Conservation (phyloP, 768 basidiomycete genomes). For the Favolaschia claudopus region DNA sequence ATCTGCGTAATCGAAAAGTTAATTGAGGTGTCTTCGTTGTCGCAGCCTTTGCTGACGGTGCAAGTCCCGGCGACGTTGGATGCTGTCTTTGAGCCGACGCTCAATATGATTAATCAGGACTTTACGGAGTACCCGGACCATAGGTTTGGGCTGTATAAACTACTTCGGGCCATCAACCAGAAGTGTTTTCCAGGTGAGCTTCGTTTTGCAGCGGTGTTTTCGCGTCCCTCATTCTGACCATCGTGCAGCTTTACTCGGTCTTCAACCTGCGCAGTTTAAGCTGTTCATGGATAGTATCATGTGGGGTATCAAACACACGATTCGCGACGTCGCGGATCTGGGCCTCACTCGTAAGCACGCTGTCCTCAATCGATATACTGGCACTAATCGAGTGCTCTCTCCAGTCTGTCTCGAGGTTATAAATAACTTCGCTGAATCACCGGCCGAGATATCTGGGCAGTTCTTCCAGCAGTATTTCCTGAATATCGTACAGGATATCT, state of each 20-base stretch:
- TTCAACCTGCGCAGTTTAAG: constrained; percentile 93
- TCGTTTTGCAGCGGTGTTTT: neutral
- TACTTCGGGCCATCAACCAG: constrained; percentile 89
- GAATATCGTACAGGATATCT: constrained; percentile 91
- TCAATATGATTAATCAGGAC: constrained; percentile 99
- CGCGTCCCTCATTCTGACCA: constrained; percentile 8
- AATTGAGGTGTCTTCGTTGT: too few relatives aligned
- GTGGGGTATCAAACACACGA: constrained; percentile 99
- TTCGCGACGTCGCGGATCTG: constrained; percentile 96
- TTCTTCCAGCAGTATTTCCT: constrained; percentile 98
- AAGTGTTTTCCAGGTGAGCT: constrained; percentile 92
- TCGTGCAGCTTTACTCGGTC: constrained; percentile 73
- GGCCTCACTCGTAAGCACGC: constrained; percentile 71
- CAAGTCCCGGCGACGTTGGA: constrained; percentile 96
- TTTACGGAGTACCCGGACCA: constrained; percentile 98
- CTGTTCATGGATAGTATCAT: constrained; percentile 97
- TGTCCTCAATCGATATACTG: neutral
- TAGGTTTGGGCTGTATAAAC: constrained; percentile 95
- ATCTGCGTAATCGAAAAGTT: constrained; percentile 16
- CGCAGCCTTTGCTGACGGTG: constrained; percentile 83
- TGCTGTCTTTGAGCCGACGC: constrained; percentile 95
- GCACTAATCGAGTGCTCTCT: neutral
- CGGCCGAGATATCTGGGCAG: constrained; percentile 77
- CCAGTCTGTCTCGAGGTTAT: constrained; percentile 91
- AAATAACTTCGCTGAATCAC: constrained; percentile 86